Conservation (phyloP, 331 rosid species). For the Quercus lobata region DNA sequence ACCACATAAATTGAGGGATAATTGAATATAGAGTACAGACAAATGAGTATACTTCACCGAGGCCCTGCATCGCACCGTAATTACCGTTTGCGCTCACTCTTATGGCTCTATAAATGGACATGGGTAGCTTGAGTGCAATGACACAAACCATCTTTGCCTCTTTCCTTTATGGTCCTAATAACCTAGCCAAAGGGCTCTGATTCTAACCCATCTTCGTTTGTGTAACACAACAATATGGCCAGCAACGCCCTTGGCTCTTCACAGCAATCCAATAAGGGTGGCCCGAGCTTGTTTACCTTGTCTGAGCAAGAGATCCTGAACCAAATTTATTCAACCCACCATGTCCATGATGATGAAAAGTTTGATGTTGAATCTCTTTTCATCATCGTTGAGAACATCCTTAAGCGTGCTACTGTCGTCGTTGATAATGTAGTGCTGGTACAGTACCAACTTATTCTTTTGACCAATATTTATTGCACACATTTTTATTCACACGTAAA, state of each 20-base stretch:
- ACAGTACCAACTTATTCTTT: neutral
- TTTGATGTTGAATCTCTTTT: neutral
- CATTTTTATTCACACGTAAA: fast-evolving
- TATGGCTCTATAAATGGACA: too few species aligned
- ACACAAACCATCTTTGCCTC: too few species aligned
- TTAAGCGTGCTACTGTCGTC: conserved; percentile 47
- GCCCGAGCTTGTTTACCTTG: neutral
- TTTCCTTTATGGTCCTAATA: too few species aligned
- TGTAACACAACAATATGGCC: neutral
- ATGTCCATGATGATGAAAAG: neutral
- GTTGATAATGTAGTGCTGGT: conserved; percentile 54
- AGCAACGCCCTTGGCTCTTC: neutral
- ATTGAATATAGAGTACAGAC: too few species aligned
- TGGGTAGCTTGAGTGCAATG: too few species aligned
- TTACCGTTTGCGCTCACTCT: too few species aligned
- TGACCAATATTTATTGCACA: too few species aligned
- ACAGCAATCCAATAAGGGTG: neutral
- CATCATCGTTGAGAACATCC: neutral
- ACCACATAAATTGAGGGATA: too few species aligned
- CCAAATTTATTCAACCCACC: neutral
- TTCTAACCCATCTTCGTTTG: too few species aligned
- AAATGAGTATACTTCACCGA: too few species aligned
- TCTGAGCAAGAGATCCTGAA: neutral
- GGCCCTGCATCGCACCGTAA: too few species aligned
- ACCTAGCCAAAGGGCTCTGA: too few species aligned